Evolutionary conservation across 1,284 basidiomycete species (phyloP).

Genomic region (Coriolopsis trogii): DNA sequence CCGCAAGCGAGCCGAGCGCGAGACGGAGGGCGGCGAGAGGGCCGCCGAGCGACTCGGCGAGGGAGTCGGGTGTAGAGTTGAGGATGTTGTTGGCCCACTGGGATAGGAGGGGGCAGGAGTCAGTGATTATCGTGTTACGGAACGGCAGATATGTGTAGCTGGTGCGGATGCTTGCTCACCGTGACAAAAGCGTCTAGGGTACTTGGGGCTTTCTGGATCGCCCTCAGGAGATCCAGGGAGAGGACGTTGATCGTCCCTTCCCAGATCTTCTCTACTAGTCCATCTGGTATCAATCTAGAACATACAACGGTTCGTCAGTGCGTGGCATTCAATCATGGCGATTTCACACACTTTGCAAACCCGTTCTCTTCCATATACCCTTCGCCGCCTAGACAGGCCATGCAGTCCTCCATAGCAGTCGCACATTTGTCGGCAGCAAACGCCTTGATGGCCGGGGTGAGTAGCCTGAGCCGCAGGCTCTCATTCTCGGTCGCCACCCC

Average conservation of each 20-base stretch:
- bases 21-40: conserved; percentile 37
- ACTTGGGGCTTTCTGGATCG: conserved; percentile 42
- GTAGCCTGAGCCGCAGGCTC: conserved; percentile 55
- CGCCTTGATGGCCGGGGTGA: conserved; percentile 75
- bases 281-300: conserved; percentile 62
- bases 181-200: conserved; percentile 41
- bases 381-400: conserved; percentile 76
- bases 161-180: conserved; percentile 30
- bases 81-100: conserved; percentile 60
- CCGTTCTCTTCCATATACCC: conserved; percentile 85
- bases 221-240: conserved; percentile 66
- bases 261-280: conserved; percentile 81
- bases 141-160: too few species aligned
- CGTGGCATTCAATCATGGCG: background rate
- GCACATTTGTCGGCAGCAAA: conserved; percentile 70
- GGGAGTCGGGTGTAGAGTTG: conserved; percentile 39
- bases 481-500: conserved; percentile 52
- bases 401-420: conserved; percentile 71
- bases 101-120: conserved; percentile 5
- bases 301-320: background rate
- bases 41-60: conserved; percentile 31
- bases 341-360: conserved; percentile 51
- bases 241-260: conserved; percentile 77
- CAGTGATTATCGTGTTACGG: too few species aligned
- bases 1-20: conserved; percentile 40